Base-by-base conservation (phyloP, 2,329 filamentous ascomycete genomes). In the Cladosporium sp. region DNA sequence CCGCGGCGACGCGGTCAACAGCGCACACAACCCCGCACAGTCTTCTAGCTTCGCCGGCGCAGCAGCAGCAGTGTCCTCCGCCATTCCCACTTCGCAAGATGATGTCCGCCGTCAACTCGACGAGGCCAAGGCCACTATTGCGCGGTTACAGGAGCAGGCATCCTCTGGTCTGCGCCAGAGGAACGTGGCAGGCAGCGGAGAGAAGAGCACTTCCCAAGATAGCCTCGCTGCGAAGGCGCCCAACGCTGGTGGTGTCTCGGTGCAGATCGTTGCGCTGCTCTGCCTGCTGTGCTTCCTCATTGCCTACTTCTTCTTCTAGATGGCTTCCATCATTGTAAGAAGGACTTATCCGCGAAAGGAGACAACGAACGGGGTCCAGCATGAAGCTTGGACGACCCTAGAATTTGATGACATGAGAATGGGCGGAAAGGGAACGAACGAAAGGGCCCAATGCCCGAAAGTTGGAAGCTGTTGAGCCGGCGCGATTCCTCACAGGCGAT, bases 271-370 rank as follows among this genome's bases (percentile, higher is more conserved):
- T 54, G 94, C 95, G 26, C 83, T 88, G 26, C 82, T 99, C 52
- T 97, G 93, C 77, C 83, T 99, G 74, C 74, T 96, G 70, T 93
- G 92, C 83, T 99, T 99, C 82, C 80, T 99, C 76, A 86, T 98
- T 73, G 95, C 93, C 65, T 99, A 97, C 81, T 87, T 98, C 79
- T 93, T 99, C 84, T 99, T 99, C 80, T 99, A 65, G 55, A 49
- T 24, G 32, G n/a, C 34, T 21, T 21, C 14, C 52, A 34, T 12
- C 28, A 11, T 34, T n/a, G 52, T 30, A 24, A 55, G 52, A 34
- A n/a, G 18, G 5, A 12, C 52, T 8, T 54, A 12, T 55, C 30
- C 18, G 52, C 4, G 26, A 34, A 34, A 11, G 26, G 32, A 55
- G 15, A 32, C 52, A n/a, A 55, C 2, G n/a, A 32, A 32, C 24